A percentile compares a stretch with the other conserved stretches of the same genome.
Conservation (phyloP, 2,329 filamentous ascomycete genomes). For the Trichoderma koningiopsis region DNA sequence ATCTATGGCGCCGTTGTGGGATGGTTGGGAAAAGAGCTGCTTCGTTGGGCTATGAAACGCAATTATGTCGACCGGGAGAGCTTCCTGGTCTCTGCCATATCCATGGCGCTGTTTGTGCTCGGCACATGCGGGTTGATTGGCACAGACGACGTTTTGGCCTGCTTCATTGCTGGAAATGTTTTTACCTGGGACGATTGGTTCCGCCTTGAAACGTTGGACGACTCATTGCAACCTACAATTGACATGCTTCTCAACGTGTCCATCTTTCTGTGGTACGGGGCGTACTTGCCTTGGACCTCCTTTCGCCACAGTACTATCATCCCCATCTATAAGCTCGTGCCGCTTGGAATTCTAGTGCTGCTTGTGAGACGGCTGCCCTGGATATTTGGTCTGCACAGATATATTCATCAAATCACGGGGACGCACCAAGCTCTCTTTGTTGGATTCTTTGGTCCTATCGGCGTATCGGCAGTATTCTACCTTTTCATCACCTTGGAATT, state of each 20-base stretch:
- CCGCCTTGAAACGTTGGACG: slow-evolving; percentile 81
- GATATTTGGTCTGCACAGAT: slow-evolving; percentile 70
- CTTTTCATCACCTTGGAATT: slow-evolving; percentile 81
- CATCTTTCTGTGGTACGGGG: slow-evolving; percentile 90
- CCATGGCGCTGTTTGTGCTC: slow-evolving; percentile 81
- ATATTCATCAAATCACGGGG: slow-evolving; percentile 78
- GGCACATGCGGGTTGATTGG: slow-evolving; percentile 87
- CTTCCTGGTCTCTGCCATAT: slow-evolving; percentile 84
- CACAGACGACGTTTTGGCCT: slow-evolving; percentile 86
- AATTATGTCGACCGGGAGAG: slow-evolving; percentile 85
- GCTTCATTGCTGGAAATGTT: slow-evolving; percentile 87
- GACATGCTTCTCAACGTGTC: slow-evolving; percentile 91
- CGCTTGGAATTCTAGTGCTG: slow-evolving; percentile 74
- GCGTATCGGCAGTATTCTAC: slow-evolving; percentile 89
- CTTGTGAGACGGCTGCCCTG: slow-evolving; percentile 77
- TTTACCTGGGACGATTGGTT: slow-evolving; percentile 98
- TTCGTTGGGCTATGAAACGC: slow-evolving; percentile 81
- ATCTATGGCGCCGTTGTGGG: slow-evolving; percentile 77
- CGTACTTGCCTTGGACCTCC: slow-evolving; percentile 75
- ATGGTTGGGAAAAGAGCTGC: slow-evolving; percentile 77
- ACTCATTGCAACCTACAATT: slow-evolving; percentile 90
- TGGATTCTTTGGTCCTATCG: slow-evolving; percentile 91
- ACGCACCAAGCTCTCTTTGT: slow-evolving; percentile 78
- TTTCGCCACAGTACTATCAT: slow-evolving; percentile 71
- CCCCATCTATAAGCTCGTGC: slow-evolving; percentile 71